Base-by-base conservation (phyloP, 768 basidiomycete genomes). In the Sporobolomyces pararoseus region DNA sequence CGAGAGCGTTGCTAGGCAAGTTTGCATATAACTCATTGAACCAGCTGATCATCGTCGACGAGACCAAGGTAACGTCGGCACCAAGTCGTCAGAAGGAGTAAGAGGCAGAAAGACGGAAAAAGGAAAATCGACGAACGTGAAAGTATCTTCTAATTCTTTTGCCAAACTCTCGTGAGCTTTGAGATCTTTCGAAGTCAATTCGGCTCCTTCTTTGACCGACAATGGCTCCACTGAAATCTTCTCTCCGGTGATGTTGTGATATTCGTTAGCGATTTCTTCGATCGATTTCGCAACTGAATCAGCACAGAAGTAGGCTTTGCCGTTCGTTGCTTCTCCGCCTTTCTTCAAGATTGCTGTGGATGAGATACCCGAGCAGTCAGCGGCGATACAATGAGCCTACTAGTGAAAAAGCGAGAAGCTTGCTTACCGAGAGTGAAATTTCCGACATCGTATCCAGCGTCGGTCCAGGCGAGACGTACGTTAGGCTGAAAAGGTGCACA, bases 381-480 rank as follows among this genome's bases (percentile, higher is more conserved):
- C 39, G n/a, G 9, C 39, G 39, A 42, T 19, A 34, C 29, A 42
- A 16, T 17, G 58, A 12, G 10, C 23, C 14, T 4, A n/a, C 4
- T 10, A 19, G 39, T 21, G 14, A 62, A 7, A 31, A n/a, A 21
- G 34, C 10, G 2, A 23, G 21, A 39, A 13, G 32, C n/a, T 21
- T 5, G 19, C 50, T 34, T 6, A 67, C 66, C 66, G 0, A 49
- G 58, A 9, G 44, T 53, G 13, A 37, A 62, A 19, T 10, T 49
- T 2, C 66, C 66, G 34, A 68, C 46, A 44, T 68, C 66, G 53
- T 25, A 37, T 34, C 21, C 23, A 9, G 50, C 66, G 44, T 61
- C 66, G 53, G 59, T 50, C 52, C 52, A 62, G 6, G 34, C 52
- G n/a, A 68, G 16, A 9, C n/a, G 39, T 23, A 29, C 27, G 13